Conservation (phyloP, 768 basidiomycete genomes). For the Lentinula lateritia region DNA sequence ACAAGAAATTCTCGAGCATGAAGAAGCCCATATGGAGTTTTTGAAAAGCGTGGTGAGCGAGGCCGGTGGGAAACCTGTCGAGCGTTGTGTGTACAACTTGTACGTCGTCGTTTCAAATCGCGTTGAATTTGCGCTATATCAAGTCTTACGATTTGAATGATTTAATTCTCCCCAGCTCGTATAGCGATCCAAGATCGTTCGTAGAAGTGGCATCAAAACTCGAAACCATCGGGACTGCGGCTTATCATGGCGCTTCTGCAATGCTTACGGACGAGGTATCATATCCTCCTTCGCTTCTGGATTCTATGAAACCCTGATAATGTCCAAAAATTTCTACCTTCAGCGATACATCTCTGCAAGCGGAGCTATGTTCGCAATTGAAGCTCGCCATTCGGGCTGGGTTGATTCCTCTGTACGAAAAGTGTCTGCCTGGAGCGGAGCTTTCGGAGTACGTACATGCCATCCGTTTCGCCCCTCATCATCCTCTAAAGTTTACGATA, state of each 20-base stretch:
- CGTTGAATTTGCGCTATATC: neutral
- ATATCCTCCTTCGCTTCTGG: constrained; percentile 20
- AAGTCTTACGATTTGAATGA: neutral
- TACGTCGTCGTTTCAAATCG: constrained; percentile 18
- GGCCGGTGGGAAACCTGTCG: constrained; percentile 29
- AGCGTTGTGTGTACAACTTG: constrained; percentile 62
- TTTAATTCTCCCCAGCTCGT: constrained; percentile 25
- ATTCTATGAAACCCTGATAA: neutral
- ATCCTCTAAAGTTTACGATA: neutral
- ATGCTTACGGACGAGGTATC: constrained; percentile 38
- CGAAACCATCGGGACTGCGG: constrained; percentile 44
- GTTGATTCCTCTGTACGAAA: constrained; percentile 44
- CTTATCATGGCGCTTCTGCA: constrained; percentile 41
- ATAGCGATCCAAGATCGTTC: constrained; percentile 43
- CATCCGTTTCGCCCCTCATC: constrained; percentile 4
- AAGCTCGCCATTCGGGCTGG: constrained; percentile 65
- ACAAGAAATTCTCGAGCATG: constrained; percentile 49
- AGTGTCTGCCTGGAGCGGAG: constrained; percentile 48
- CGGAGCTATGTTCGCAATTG: constrained; percentile 44
- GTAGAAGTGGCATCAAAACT: constrained; percentile 42
- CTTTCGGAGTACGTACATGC: constrained; percentile 44
- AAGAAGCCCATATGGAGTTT: constrained; percentile 48
- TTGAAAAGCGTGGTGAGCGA: constrained; percentile 41
- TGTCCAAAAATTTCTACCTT: neutral
- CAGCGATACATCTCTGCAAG: constrained; percentile 34